Base-by-base conservation (phyloP, 768 basidiomycete species). In the Tulasnella sp. region DNA sequence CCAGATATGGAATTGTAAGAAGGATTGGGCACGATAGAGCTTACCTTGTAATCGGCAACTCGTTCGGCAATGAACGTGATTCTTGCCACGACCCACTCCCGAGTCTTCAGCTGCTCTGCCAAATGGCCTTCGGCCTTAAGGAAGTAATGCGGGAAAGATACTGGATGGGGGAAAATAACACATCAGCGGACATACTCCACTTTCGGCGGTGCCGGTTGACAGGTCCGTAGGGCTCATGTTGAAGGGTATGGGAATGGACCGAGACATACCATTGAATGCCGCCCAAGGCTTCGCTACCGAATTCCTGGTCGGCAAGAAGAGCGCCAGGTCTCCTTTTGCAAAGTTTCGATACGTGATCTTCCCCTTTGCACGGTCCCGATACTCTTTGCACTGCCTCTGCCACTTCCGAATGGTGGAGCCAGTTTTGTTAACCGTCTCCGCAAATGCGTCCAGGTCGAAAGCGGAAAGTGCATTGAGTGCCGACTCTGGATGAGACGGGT, bases 321-420 rank as follows among this genome's bases (percentile, higher is more conserved):
- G 75, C 1, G 94, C 95, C 52, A 99, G 76, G 72, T 99, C 96
- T 9, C 94, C 93, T 69, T 92, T 94, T 7, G 86, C 77, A 65
- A 98, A 98, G 73, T 94, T 95, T 66, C 91, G 78, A 72, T 97
- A 97, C 0, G 94, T 88, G 58, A 99, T 95, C 73, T 96, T 96
- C 59, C 93, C 90, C 72, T 87, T 92, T 15, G 93, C 87, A n/a
- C 88, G 82, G 65, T 98, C 95, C 47, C 93, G 79, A 61, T 97
- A 98, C 64, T 91, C 86, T 68, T 91, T 95, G 73, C 91, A 95
- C 69, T 94, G 92, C 69, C 92, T 96, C 74, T 93, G 89, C 92
- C 93, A 98, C 70, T 95, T 96, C 58, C 89, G 84, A 61, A 93
- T 87, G 9, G 88, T 86, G 13, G 86, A 80, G n/a, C 85, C 85